A percentile compares a stretch with the other conserved stretches of the same genome.
Conservation (phyloP, 108 stramenopile genomes). For the Stephanodiscus triporus region DNA sequence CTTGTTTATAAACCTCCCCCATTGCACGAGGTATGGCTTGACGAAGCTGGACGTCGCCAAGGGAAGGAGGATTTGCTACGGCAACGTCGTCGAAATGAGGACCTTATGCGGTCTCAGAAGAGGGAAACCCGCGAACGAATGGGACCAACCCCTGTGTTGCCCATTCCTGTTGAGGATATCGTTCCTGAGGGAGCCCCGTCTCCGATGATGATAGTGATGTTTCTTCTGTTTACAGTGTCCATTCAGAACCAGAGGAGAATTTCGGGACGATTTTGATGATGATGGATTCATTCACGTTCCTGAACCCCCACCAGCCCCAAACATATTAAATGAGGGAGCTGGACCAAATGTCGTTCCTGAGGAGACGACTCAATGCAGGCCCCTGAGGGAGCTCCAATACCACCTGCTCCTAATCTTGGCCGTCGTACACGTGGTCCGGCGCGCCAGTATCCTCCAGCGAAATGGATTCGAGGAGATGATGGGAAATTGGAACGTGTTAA, state of each 20-base stretch:
- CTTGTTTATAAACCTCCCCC: constrained; percentile 22
- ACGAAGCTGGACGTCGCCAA: constrained; percentile 5
- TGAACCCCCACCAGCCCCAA: too few species aligned
- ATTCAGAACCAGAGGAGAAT: constrained; percentile 1
- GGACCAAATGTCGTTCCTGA: too few species aligned
- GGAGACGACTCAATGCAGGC: too few species aligned
- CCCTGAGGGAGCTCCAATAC: too few species aligned
- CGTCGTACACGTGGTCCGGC: too few species aligned
- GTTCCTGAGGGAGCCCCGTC: not conserved
- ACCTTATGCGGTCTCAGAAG: not conserved
- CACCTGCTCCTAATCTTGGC: too few species aligned
- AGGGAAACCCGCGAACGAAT: not conserved
- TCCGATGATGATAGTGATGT: not conserved
- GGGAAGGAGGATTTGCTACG: not conserved
- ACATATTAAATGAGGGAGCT: too few species aligned
- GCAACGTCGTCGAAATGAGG: not conserved
- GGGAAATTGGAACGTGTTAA: not conserved
- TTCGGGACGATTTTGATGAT: not conserved
- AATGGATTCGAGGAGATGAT: not conserved
- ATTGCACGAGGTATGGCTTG: constrained; percentile 22
- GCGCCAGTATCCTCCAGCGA: not conserved
- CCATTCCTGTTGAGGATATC: not conserved
- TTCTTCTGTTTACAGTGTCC: not conserved
- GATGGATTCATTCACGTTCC: not conserved
- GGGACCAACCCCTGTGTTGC: too few species aligned